Percentiles rank a stretch among this genome's conserved stretches.
phyloP scores from a whole-genome alignment of 192 early-diverging fungal genomes.

The Gryganskiella cystojenkinii region DNA sequence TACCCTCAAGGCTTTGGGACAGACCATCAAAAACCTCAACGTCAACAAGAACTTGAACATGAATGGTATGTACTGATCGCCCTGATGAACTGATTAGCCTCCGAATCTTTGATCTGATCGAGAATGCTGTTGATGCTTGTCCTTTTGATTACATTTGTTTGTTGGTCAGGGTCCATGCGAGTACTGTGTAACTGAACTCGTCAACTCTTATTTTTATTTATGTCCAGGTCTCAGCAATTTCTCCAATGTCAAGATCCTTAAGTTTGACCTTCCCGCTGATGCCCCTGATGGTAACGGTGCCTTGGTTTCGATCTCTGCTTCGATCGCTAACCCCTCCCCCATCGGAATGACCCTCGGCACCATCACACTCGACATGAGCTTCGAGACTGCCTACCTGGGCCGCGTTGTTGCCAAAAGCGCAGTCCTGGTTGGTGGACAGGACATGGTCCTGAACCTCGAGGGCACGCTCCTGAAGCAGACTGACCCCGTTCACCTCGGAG shows the following conservation, averaged over 20 bases:
- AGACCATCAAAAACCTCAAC: slow-evolving; percentile 36
- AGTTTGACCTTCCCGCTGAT: slow-evolving; percentile 33
- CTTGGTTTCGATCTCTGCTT: slow-evolving; percentile 17
- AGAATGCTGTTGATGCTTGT: too few species aligned
- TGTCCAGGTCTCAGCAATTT: slow-evolving; percentile 35
- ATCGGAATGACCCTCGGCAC: slow-evolving; percentile 41
- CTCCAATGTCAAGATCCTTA: slow-evolving; percentile 42
- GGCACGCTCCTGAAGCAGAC: slow-evolving; percentile 42
- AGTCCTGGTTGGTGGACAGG: slow-evolving; percentile 26
- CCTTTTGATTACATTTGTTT: too few species aligned
- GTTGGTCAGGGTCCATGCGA: too few species aligned
- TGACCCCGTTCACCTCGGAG: slow-evolving; percentile 25
- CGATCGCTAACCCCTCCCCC: slow-evolving; percentile 44
- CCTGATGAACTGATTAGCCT: too few species aligned
- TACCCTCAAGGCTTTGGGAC: slow-evolving; percentile 39
- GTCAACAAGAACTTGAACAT: slow-evolving; percentile 39
- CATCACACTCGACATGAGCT: slow-evolving; percentile 46
- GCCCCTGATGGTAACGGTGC: slow-evolving; percentile 23
- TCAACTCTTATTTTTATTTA: background rate
- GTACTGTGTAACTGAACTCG: background rate
- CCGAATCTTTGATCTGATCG: too few species aligned
- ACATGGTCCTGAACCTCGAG: slow-evolving; percentile 33
- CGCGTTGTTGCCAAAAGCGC: slow-evolving; percentile 40
- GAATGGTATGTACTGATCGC: slow-evolving; percentile 32
- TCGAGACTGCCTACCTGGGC: slow-evolving; percentile 31